Evolutionary conservation across 208 protist genomes (phyloP).

Genomic region (Zelonia costaricensis): DNA sequence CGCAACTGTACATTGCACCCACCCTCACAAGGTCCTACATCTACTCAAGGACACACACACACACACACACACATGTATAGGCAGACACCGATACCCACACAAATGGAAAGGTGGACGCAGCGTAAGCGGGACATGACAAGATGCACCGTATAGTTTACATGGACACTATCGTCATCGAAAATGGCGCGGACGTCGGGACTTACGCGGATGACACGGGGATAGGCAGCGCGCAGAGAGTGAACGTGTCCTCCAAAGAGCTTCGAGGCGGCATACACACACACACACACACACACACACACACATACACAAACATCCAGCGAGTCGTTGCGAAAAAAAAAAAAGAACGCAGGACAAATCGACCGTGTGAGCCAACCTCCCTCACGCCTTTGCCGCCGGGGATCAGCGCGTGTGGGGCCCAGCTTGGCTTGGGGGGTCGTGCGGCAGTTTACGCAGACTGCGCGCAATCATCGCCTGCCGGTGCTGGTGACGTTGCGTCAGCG

Average conservation of each 20-base stretch:
- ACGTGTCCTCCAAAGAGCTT: neutral
- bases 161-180: no score
- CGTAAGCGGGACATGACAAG: no score
- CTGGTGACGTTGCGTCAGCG: constrained; percentile 30
- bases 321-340: constrained; percentile 12
- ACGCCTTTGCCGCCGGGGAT: no score
- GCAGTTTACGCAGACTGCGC: constrained; percentile 43
- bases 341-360: no score
- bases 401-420: neutral
- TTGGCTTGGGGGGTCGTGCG: constrained; percentile 1
- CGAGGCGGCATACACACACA: neutral
- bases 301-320: neutral
- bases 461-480: constrained; percentile 49
- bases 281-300: constrained; percentile 1
- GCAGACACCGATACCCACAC: neutral
- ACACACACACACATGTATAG: neutral
- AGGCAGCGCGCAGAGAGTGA: neutral
- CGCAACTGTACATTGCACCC: no score
- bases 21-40: no score
- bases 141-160: no score
- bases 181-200: no score
- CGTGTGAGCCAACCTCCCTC: no score
- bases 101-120: no score
- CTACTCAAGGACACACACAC: neutral
- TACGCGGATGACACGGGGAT: no score